A percentile compares a stretch with the other conserved stretches of the same genome.
phyloP scores from a whole-genome alignment of 306 rosid genomes.

The Heteromeles arbutifolia region DNA sequence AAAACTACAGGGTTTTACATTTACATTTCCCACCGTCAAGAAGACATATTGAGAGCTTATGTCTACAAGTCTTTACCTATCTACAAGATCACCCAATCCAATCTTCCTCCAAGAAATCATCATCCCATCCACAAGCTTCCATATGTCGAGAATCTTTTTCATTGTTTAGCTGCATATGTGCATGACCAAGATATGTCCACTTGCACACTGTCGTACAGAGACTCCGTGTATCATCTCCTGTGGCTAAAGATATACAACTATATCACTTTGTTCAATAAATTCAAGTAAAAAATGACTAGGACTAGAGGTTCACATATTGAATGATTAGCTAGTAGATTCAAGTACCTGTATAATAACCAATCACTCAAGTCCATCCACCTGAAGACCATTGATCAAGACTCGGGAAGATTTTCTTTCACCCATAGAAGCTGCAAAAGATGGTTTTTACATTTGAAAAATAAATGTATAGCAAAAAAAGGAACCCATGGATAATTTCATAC shows the following conservation, averaged over 20 bases:
- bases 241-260: conserved; percentile 44
- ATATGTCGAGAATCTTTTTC: conserved; percentile 69
- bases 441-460: neutral
- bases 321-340: conserved; percentile 5
- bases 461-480: neutral
- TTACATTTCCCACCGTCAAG: no score
- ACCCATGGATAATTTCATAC: neutral
- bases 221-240: conserved; percentile 95
- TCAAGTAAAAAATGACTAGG: conserved; percentile 14
- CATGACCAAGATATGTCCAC: conserved; percentile 99
- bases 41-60: neutral
- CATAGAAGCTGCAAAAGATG: conserved; percentile 76
- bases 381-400: conserved; percentile 88
- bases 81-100: conserved; percentile 92
- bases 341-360: conserved; percentile 94
- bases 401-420: conserved; percentile 94
- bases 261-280: conserved; percentile 9
- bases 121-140: conserved; percentile 99
- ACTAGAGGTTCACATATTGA: conserved; percentile 3
- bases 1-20: no score
- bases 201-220: conserved; percentile 95
- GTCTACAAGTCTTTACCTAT: conserved; percentile 49
- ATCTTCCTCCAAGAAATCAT: conserved; percentile 97
- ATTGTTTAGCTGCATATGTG: conserved; percentile 72
- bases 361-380: conserved; percentile 99